Base-by-base conservation (phyloP, 1,284 basidiomycete species). In the Neolentinus lepideus region DNA sequence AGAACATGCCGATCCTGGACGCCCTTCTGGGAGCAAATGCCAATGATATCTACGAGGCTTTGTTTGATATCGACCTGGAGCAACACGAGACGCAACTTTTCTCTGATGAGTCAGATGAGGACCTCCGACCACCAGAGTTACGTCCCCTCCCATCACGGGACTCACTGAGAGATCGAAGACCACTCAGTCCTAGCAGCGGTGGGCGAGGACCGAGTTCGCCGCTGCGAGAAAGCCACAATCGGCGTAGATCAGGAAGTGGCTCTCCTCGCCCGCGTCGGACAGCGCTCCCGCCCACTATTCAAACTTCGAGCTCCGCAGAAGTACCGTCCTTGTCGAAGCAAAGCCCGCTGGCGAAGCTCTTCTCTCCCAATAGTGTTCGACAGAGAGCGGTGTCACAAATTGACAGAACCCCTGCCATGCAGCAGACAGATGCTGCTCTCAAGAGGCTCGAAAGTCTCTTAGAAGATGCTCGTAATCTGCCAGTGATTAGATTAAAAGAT, bases 1-100 rank as follows among this genome's bases (percentile, higher is more conserved):
- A 86, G 67, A 77, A 77, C 52, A 80, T 89, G 64, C 86, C 88
- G 0, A 68, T 91, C 38, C 67, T 91, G 10, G 88, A 91, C 62
- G 81, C 84, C 14, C 64, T 92, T 14, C 77, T 90, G 25, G 85
- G 89, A 10, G 79, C 84, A 2, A 73, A 79, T 14, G 76, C 81
- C 11, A 77, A 75, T 54, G 81, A 87, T 57, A 62, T 92, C 12
- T 85, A 86, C 63, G 85, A 86, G 48, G 87, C 85, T 1, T 86
- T 92, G 51, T 90, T 92, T 64, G 85, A 88, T 56, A 77, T 87
- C 2, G 84, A 89, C 24, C 63, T 78, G 22, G 69, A 75, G 11
- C 71, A 77, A 33, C 79, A 80, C 16, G 62, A 66, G n/a, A 56
- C 59, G 12, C 60, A 64, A 21, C 65, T 68, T 12, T 71, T 73